A percentile compares a stretch with the other conserved stretches of the same genome.
Evolutionary conservation across 2,329 filamentous ascomycete genomes (phyloP).

Genomic region (Allantophomopsis lycopodina): DNA sequence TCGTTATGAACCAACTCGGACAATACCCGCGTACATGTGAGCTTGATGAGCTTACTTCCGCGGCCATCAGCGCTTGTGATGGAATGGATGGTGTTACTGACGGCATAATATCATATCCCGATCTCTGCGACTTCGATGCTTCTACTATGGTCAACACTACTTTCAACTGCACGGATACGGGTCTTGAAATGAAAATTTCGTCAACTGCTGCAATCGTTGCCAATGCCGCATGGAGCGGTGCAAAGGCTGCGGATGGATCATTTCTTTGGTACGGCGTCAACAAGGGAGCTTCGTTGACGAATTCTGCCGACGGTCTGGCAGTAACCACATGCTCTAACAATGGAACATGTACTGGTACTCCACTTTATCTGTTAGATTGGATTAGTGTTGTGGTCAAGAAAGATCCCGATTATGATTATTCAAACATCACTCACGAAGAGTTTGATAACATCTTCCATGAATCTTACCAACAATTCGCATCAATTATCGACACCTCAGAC

Average conservation of each 20-base stretch:
- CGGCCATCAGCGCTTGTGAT: conserved; percentile 7
- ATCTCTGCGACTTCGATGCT: conserved; percentile 6
- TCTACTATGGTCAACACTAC: conserved; percentile 3
- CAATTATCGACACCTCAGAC: conserved; percentile 4
- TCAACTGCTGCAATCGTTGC: conserved; percentile 1
- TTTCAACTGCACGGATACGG: conserved; percentile 5
- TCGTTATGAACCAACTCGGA: conserved; percentile 6
- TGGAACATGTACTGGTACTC: not conserved
- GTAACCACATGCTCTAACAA: not conserved
- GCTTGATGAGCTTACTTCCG: conserved; percentile 5
- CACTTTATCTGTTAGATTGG: conserved; percentile 2
- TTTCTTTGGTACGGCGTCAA: conserved; percentile 5
- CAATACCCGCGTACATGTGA: conserved; percentile 5
- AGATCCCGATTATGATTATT: conserved; percentile 4
- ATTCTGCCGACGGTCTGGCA: not conserved
- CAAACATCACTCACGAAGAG: conserved; percentile 1
- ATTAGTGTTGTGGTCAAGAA: conserved; percentile 5
- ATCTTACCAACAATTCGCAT: conserved; percentile 3
- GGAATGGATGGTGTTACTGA: conserved; percentile 8
- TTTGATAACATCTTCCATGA: conserved; percentile 2
- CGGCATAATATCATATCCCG: conserved; percentile 4
- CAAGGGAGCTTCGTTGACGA: conserved; percentile 1
- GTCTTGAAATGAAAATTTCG: conserved; percentile 1
- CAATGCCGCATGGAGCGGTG: conserved; percentile 2
- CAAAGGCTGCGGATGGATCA: conserved; percentile 1